phyloP scores from a whole-genome alignment of 768 basidiomycete species.

The Auricularia sp. region DNA sequence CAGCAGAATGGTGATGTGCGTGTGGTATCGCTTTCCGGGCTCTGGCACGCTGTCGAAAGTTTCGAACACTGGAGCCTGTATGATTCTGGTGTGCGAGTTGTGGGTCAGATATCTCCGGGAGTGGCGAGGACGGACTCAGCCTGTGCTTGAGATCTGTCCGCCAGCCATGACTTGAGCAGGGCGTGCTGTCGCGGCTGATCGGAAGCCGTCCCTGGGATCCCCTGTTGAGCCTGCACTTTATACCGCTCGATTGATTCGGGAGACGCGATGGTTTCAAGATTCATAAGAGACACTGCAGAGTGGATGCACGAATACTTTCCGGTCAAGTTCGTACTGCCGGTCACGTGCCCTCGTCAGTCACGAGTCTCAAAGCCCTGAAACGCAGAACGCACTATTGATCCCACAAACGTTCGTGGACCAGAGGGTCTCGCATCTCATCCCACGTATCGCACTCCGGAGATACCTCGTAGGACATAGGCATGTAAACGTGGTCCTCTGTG shows the following conservation, averaged over 20 bases:
- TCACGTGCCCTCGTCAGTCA: neutral
- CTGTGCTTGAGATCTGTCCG: neutral
- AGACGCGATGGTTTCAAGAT: neutral
- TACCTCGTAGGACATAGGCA: conserved; percentile 9
- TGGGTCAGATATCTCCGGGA: no score
- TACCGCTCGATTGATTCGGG: neutral
- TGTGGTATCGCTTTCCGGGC: conserved; percentile 25
- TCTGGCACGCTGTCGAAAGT: conserved; percentile 16
- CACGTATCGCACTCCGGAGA: conserved; percentile 8
- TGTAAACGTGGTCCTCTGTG: conserved; percentile 15
- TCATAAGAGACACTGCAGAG: neutral
- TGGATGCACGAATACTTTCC: neutral
- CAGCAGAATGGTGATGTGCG: conserved; percentile 27
- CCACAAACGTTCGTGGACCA: neutral
- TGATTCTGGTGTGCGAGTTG: neutral
- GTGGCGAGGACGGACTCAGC: neutral
- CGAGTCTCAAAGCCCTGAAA: no score
- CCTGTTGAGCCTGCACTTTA: neutral
- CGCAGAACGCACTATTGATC: neutral
- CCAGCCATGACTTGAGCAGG: neutral
- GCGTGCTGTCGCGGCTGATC: neutral
- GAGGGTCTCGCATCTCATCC: neutral
- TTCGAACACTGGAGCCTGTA: neutral
- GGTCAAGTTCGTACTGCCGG: neutral
- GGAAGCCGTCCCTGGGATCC: neutral